phyloP scores from a whole-genome alignment of 345 rosid species.

The Euclidium syriacum region DNA sequence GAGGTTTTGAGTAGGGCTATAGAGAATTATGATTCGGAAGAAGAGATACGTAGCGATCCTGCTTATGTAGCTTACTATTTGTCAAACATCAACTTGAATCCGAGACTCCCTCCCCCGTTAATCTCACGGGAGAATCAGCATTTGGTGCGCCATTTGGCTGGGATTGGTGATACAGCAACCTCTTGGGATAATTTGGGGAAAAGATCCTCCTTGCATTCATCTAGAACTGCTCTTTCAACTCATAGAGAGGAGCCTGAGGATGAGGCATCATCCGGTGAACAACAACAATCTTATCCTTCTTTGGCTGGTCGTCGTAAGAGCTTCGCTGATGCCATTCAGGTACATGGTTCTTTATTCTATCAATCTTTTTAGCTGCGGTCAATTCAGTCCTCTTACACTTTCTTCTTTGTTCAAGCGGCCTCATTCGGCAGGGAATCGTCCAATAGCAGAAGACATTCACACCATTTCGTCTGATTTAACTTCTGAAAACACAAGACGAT shows the following conservation, averaged over 20 bases:
- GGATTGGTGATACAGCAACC: slow-evolving; percentile 44
- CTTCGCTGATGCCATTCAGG: slow-evolving; percentile 91
- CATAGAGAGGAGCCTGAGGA: slow-evolving; percentile 86
- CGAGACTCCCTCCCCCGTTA: slow-evolving; percentile 90
- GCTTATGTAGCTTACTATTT: slow-evolving; percentile 73
- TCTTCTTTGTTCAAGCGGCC: slow-evolving; percentile 73
- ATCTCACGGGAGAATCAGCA: slow-evolving; percentile 69
- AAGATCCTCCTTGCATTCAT: slow-evolving; percentile 36
- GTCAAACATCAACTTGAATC: slow-evolving; percentile 81
- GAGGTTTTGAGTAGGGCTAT: slow-evolving; percentile 53
- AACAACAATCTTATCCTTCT: slow-evolving; percentile 34
- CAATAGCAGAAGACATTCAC: slow-evolving; percentile 50
- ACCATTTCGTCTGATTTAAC: slow-evolving; percentile 42
- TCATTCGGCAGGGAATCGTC: slow-evolving; percentile 55
- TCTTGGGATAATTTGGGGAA: slow-evolving; percentile 53
- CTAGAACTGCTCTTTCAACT: slow-evolving; percentile 54
- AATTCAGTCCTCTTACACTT: slow-evolving; percentile 53
- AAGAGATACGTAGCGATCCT: slow-evolving; percentile 74
- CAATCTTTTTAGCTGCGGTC: not conserved
- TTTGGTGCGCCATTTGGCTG: slow-evolving; percentile 64
- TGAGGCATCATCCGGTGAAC: slow-evolving; percentile 44
- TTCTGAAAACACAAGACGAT: slow-evolving; percentile 44
- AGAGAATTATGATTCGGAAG: slow-evolving; percentile 60
- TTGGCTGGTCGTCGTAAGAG: slow-evolving; percentile 66
- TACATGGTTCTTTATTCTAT: slow-evolving; percentile 24